Evolutionary conservation across 2,329 filamentous ascomycete genomes (phyloP).

Genomic region (Epichloe uncinata): DNA sequence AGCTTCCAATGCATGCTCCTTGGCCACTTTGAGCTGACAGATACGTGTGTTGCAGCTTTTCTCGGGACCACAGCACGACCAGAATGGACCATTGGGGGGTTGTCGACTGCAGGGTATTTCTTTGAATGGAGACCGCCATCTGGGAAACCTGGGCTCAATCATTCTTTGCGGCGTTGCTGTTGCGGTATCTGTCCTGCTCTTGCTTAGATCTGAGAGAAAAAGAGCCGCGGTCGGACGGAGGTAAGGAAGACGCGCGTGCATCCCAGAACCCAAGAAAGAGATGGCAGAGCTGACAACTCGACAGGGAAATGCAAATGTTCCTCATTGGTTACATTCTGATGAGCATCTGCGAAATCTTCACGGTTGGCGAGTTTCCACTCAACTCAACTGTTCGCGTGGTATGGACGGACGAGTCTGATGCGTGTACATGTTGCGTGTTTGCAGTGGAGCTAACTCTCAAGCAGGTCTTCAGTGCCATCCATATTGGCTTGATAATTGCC

Average conservation of each 20-base stretch:
- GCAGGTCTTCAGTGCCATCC: slow-evolving; percentile 76
- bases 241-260: slow-evolving; percentile 32
- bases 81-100: slow-evolving; percentile 50
- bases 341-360: slow-evolving; percentile 92
- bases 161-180: slow-evolving; percentile 70
- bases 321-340: slow-evolving; percentile 75
- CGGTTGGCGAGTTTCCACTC: slow-evolving; percentile 78
- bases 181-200: slow-evolving; percentile 46
- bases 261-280: background rate
- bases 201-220: slow-evolving; percentile 77
- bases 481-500: slow-evolving; percentile 79
- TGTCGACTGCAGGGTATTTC: slow-evolving; percentile 67
- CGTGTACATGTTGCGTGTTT: background rate
- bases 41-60: slow-evolving; percentile 15
- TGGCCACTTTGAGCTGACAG: slow-evolving; percentile 4
- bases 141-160: slow-evolving; percentile 91
- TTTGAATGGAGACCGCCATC: slow-evolving; percentile 47
- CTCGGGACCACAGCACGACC: slow-evolving; percentile 50
- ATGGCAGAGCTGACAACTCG: slow-evolving; percentile 5
- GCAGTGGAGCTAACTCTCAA: slow-evolving; percentile 42
- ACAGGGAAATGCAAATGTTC: slow-evolving; percentile 93
- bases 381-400: slow-evolving; percentile 57
- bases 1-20: slow-evolving; percentile 16
- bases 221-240: slow-evolving; percentile 86
- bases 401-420: slow-evolving; percentile 20